phyloP scores from a whole-genome alignment of 345 rosid species.

The Diplotaxis tenuifolia region DNA sequence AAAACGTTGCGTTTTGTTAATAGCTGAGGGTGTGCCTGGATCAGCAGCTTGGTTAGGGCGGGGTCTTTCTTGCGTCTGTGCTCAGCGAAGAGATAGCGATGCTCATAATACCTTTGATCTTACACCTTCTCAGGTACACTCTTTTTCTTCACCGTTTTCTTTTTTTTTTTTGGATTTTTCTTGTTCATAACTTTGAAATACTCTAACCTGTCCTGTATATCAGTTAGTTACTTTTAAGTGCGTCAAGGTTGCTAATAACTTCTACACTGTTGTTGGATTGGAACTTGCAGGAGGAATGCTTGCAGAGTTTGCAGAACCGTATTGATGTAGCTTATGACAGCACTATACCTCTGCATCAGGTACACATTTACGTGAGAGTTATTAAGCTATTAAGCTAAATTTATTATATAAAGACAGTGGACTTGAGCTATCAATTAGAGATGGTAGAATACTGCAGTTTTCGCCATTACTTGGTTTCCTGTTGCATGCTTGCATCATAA shows the following conservation, averaged over 20 bases:
- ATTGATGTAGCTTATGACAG: conserved; percentile 86
- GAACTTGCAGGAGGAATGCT: conserved; percentile 71
- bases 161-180: no score
- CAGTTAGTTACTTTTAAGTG: background rate
- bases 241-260: background rate
- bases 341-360: conserved; percentile 73
- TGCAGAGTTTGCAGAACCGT: conserved; percentile 82
- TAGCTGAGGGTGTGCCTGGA: conserved; percentile 98
- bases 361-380: conserved; percentile 24
- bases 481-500: conserved; percentile 1
- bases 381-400: background rate
- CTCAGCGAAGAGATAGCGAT: conserved; percentile 90
- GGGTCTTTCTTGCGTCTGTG: conserved; percentile 98
- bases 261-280: no score
- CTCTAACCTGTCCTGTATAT: background rate
- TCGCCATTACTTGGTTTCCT: no score
- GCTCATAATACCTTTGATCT: conserved; percentile 88
- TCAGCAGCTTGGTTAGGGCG: conserved; percentile 99
- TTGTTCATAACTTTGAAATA: no score
- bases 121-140: conserved; percentile 76
- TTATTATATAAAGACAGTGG: background rate
- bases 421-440: conserved; percentile 5
- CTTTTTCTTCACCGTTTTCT: background rate
- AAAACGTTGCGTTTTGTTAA: conserved; percentile 35
- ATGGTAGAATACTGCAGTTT: background rate